These are phyloP conservation scores for Mycosphaerella sp. DNA, from an alignment of 2,329 filamentous ascomycete genomes.

Conservation along the genomic window DNA sequence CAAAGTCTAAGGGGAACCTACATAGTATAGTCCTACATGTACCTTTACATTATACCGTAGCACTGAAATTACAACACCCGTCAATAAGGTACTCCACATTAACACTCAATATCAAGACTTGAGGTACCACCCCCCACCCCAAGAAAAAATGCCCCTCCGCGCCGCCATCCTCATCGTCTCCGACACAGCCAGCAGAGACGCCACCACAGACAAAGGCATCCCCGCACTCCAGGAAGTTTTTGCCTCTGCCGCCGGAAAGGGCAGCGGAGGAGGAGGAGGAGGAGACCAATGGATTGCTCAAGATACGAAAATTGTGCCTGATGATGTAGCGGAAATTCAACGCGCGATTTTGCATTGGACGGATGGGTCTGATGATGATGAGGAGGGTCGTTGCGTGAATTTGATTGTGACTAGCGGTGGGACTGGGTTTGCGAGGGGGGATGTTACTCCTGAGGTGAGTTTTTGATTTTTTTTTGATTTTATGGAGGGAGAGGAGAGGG, in stretches of 20 bases:
- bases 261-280: slow-evolving; percentile 54
- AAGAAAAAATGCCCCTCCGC: slow-evolving; percentile 49
- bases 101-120: too few species aligned
- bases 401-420: slow-evolving; percentile 85
- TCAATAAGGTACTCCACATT: too few species aligned
- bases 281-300: slow-evolving; percentile 65
- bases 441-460: slow-evolving; percentile 79
- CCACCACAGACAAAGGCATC: slow-evolving; percentile 69
- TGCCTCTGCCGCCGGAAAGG: slow-evolving; percentile 25
- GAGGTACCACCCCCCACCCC: too few species aligned
- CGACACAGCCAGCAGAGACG: slow-evolving; percentile 76
- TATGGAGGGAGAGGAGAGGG: background rate
- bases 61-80: too few species aligned
- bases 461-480: too few species aligned
- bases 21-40: too few species aligned
- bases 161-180: slow-evolving; percentile 82
- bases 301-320: slow-evolving; percentile 69
- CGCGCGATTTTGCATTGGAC: slow-evolving; percentile 65
- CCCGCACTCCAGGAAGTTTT: slow-evolving; percentile 64
- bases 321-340: slow-evolving; percentile 70
- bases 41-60: too few species aligned
- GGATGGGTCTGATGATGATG: slow-evolving; percentile 60
- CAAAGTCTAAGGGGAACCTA: too few species aligned
- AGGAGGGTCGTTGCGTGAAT: slow-evolving; percentile 54
- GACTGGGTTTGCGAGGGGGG: slow-evolving; percentile 81